Evolutionary conservation across 2,329 filamentous ascomycete species (phyloP).

Genomic region (Ophiostoma himal-ulmi): DNA sequence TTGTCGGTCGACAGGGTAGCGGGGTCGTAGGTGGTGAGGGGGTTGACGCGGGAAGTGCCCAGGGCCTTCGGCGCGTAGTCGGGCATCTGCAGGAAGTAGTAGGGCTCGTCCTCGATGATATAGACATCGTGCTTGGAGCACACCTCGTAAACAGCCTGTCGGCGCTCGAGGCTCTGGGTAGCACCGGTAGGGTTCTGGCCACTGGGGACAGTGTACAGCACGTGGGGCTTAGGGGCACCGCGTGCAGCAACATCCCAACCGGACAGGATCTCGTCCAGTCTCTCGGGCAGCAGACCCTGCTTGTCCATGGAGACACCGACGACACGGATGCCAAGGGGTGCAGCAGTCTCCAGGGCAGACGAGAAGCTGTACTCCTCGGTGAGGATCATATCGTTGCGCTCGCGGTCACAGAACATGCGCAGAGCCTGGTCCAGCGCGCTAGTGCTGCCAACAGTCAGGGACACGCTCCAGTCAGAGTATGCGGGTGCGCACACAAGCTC

Average conservation of each 20-base stretch:
- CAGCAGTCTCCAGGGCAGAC: constrained; percentile 56
- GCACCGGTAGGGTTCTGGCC: constrained; percentile 90
- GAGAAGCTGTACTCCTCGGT: constrained; percentile 92
- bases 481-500: constrained; percentile 83
- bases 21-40: constrained; percentile 12
- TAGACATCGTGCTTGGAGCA: constrained; percentile 78
- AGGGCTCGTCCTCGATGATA: constrained; percentile 90
- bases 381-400: constrained; percentile 68
- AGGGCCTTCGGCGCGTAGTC: constrained; percentile 51
- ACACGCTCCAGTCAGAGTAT: constrained; percentile 84
- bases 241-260: constrained; percentile 44
- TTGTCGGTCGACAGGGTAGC: constrained; percentile 41
- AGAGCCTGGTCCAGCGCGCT: constrained; percentile 77
- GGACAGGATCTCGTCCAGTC: constrained; percentile 47
- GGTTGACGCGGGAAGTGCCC: constrained; percentile 1
- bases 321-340: constrained; percentile 47
- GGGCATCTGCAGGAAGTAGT: constrained; percentile 89
- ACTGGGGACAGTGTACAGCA: constrained; percentile 60
- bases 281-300: constrained; percentile 47
- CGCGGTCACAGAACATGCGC: constrained; percentile 67
- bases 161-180: constrained; percentile 63
- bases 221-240: constrained; percentile 45
- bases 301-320: constrained; percentile 49
- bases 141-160: constrained; percentile 68
- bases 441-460: constrained; percentile 79